Conservation (phyloP, 1,284 basidiomycete genomes). For the Apiotrichum gracile region DNA sequence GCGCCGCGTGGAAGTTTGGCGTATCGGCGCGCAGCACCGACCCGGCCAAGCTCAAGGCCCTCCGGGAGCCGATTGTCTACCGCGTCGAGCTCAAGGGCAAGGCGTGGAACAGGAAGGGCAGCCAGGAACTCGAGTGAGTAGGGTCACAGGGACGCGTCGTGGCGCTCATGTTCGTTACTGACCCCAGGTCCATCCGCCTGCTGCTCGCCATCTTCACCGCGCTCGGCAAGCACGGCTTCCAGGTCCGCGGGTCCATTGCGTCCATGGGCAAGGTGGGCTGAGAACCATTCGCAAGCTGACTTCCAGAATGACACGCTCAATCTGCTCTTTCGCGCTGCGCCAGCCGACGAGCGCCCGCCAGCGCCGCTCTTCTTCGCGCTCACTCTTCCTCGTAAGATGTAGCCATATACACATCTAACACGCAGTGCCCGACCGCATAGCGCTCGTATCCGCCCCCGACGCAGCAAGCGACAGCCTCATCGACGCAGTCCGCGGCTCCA, state of each 20-base stretch:
- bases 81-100: slow-evolving; percentile 28
- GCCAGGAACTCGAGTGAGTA: slow-evolving; percentile 39
- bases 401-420: neutral
- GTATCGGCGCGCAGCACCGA: slow-evolving; percentile 19
- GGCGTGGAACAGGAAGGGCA: slow-evolving; percentile 38
- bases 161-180: neutral
- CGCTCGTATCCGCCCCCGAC: slow-evolving; percentile 35
- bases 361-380: slow-evolving; percentile 38
- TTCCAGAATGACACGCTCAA: slow-evolving; percentile 35
- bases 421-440: slow-evolving; percentile 39
- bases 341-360: slow-evolving; percentile 13
- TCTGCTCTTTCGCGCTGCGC: slow-evolving; percentile 29
- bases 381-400: slow-evolving; percentile 33
- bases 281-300: neutral
- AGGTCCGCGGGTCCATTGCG: slow-evolving; percentile 24
- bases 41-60: slow-evolving; percentile 10
- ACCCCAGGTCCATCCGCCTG: slow-evolving; percentile 31
- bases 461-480: slow-evolving; percentile 28
- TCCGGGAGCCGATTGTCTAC: slow-evolving; percentile 17
- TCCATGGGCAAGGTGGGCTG: slow-evolving; percentile 23
- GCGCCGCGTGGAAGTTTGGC: slow-evolving; percentile 23
- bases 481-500: slow-evolving; percentile 30
- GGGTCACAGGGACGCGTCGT: neutral
- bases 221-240: slow-evolving; percentile 35
- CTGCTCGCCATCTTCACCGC: slow-evolving; percentile 29